Conservation (phyloP, 2,329 filamentous ascomycete genomes). For the Penicillium sp. region DNA sequence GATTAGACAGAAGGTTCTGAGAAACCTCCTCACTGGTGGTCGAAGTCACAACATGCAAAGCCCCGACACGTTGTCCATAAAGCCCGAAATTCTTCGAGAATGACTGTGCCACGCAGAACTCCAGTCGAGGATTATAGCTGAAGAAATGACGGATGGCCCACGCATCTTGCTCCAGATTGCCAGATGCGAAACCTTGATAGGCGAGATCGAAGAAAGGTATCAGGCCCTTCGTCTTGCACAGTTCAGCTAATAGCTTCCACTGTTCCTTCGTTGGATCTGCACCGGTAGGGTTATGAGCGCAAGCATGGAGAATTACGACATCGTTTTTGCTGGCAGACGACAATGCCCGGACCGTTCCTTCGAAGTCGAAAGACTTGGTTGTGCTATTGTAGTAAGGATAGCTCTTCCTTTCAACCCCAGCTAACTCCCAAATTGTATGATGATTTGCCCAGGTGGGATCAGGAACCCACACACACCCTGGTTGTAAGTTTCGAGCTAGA, state of each 20-base stretch:
- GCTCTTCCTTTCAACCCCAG: slow-evolving; percentile 72
- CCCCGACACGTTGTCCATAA: slow-evolving; percentile 89
- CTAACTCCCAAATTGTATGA: slow-evolving; percentile 77
- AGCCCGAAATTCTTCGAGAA: slow-evolving; percentile 60
- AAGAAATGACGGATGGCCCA: slow-evolving; percentile 88
- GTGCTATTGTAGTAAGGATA: slow-evolving; percentile 88
- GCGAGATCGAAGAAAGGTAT: slow-evolving; percentile 97
- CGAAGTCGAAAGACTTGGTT: slow-evolving; percentile 38
- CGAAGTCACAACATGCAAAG: slow-evolving; percentile 76
- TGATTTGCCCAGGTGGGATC: slow-evolving; percentile 97
- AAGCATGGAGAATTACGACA: slow-evolving; percentile 67
- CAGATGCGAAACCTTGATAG: slow-evolving; percentile 95
- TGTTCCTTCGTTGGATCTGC: slow-evolving; percentile 83
- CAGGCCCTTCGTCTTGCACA: slow-evolving; percentile 75
- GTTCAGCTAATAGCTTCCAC: slow-evolving; percentile 76
- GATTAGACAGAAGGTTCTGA: slow-evolving; percentile 67
- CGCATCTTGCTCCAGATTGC: slow-evolving; percentile 77
- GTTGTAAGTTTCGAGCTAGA: slow-evolving; percentile 77
- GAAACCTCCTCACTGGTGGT: slow-evolving; percentile 63
- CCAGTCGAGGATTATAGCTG: slow-evolving; percentile 42
- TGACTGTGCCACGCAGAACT: slow-evolving; percentile 20
- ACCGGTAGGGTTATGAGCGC: slow-evolving; percentile 89
- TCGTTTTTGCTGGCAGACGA: slow-evolving; percentile 63
- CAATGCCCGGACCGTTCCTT: slow-evolving; percentile 72
- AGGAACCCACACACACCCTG: slow-evolving; percentile 77